Evolutionary conservation across 108 stramenopile genomes (phyloP).

Genomic region (Cylindrotheca closterium): DNA sequence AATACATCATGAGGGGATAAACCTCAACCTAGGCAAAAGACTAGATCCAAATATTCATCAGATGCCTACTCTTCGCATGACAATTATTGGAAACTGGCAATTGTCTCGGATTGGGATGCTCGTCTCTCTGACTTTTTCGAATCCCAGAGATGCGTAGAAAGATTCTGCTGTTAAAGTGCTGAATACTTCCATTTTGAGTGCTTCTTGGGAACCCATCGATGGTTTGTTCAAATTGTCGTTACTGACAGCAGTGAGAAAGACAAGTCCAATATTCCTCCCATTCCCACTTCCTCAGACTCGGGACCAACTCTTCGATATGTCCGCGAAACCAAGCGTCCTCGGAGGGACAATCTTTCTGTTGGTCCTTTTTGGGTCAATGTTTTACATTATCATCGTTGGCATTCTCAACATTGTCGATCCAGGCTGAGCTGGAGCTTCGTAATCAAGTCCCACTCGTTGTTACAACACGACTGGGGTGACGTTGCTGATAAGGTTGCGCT

Average conservation of each 20-base stretch:
- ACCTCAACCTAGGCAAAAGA: too few relatives aligned
- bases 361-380: constrained; percentile 57
- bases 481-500: too few relatives aligned
- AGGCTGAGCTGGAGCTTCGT: constrained; percentile 61
- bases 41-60: too few relatives aligned
- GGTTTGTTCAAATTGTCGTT: constrained; percentile 64
- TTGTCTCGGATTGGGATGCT: constrained; percentile 15
- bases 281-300: constrained; percentile 59
- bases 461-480: too few relatives aligned
- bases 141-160: constrained; percentile 33
- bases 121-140: constrained; percentile 2
- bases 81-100: constrained; percentile 18
- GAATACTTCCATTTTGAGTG: constrained; percentile 27
- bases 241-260: constrained; percentile 65
- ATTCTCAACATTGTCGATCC: constrained; percentile 66
- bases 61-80: constrained; percentile 26
- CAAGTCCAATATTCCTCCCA: constrained; percentile 57
- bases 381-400: constrained; percentile 59
- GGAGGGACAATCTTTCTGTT: constrained; percentile 65
- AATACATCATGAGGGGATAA: too few relatives aligned
- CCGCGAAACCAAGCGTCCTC: constrained; percentile 42
- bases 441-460: too few relatives aligned
- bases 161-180: constrained; percentile 23
- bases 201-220: too few relatives aligned
- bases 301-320: constrained; percentile 50